Evolutionary conservation across 345 rosid species (phyloP).

Genomic region (Punica granatum): DNA sequence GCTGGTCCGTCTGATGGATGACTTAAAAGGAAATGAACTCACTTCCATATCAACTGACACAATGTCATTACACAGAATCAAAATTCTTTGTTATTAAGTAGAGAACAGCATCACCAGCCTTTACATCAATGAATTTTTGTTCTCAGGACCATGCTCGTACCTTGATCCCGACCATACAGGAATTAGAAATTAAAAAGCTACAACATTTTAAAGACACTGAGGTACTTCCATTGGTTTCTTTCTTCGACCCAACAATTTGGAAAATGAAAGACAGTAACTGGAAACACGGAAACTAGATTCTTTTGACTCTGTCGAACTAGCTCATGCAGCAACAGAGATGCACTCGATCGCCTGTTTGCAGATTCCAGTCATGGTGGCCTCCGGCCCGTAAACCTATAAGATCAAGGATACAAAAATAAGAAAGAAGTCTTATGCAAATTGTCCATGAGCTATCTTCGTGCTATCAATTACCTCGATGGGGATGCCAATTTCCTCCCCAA

Average conservation of each 20-base stretch:
- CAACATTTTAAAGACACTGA: not conserved
- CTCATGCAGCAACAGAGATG: constrained; percentile 63
- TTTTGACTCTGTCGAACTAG: not conserved
- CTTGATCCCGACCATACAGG: not conserved
- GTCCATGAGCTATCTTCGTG: not conserved
- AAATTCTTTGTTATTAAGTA: not conserved
- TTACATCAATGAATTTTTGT: not conserved
- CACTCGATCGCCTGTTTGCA: constrained; percentile 90
- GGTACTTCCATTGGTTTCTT: not conserved
- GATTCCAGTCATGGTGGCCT: constrained; percentile 94
- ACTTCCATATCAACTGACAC: not conserved
- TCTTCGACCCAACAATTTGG: not conserved
- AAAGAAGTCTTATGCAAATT: not conserved
- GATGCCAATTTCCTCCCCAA: constrained; percentile 70
- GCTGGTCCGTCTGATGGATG: no score
- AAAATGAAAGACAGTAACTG: not conserved
- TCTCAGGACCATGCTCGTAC: not conserved
- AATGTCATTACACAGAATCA: not conserved
- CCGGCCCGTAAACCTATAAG: constrained; percentile 76
- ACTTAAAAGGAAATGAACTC: not conserved
- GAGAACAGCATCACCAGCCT: not conserved
- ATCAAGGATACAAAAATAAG: not conserved
- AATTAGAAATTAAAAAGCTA: not conserved
- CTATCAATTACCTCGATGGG: constrained; percentile 63
- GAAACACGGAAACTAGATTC: not conserved